phyloP scores from a whole-genome alignment of 768 basidiomycete genomes.

The Tricholoma saponaceum region DNA sequence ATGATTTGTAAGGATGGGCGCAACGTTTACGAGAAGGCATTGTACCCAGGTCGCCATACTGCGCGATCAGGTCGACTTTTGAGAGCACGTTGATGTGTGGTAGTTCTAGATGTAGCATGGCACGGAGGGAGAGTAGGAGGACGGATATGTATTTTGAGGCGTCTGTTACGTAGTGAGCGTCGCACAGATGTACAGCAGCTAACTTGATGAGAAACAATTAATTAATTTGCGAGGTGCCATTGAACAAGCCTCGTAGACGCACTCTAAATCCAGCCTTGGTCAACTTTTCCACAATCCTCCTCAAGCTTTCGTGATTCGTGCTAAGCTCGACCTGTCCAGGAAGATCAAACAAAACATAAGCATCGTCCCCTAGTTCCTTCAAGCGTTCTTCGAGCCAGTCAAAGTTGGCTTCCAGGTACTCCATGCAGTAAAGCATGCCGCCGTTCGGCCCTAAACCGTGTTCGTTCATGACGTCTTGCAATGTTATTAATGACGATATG shows the following conservation, averaged over 20 bases:
- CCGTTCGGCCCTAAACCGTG: conserved; percentile 92
- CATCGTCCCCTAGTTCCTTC: conserved; percentile 61
- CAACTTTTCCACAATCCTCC: conserved; percentile 68
- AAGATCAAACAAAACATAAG: conserved; percentile 91
- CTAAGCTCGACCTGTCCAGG: conserved; percentile 97
- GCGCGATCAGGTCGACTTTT: conserved; percentile 87
- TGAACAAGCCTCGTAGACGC: conserved; percentile 32
- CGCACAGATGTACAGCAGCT: conserved; percentile 92
- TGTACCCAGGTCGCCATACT: conserved; percentile 89
- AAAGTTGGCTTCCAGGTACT: conserved; percentile 92
- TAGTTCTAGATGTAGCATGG: conserved; percentile 98
- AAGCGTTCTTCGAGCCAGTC: conserved; percentile 81
- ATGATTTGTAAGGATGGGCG: conserved; percentile 3
- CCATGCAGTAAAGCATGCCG: conserved; percentile 94
- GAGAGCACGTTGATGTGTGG: conserved; percentile 97
- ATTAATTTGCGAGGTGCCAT: background rate
- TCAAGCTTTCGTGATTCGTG: conserved; percentile 91
- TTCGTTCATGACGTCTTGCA: conserved; percentile 82
- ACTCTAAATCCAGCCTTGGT: conserved; percentile 82
- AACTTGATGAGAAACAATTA: conserved; percentile 46
- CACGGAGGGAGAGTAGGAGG: conserved; percentile 84
- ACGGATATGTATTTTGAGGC: conserved; percentile 93
- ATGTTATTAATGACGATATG: conserved; percentile 80
- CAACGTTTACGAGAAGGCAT: conserved; percentile 7
- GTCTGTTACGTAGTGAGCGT: conserved; percentile 96